Evolutionary conservation across 345 rosid species (phyloP).

Genomic region (Corymbia maculata): DNA sequence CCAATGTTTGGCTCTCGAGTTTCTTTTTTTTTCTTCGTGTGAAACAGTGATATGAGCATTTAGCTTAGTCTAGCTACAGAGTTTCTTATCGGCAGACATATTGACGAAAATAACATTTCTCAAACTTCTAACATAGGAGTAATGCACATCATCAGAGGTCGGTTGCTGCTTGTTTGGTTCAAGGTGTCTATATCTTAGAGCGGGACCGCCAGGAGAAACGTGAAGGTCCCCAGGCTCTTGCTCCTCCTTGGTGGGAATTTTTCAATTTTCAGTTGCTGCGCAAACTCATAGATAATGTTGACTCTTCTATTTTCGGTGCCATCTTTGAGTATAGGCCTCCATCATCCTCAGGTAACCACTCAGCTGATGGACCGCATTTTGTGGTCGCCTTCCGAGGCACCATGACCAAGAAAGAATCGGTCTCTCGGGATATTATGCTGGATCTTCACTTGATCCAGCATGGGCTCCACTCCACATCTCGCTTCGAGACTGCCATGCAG

Average conservation of each 20-base stretch:
- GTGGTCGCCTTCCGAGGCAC: constrained; percentile 85
- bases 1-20: not conserved
- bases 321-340: constrained; percentile 58
- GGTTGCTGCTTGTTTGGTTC: constrained; percentile 72
- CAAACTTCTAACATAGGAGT: constrained; percentile 29
- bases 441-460: constrained; percentile 53
- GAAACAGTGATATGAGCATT: not conserved
- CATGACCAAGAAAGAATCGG: constrained; percentile 51
- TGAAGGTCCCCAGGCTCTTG: constrained; percentile 46
- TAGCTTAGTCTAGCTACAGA: not conserved
- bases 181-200: constrained; percentile 71
- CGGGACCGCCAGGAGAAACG: constrained; percentile 84
- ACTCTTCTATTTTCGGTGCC: constrained; percentile 74
- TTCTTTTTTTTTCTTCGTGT: not conserved
- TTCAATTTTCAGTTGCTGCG: constrained; percentile 50
- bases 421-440: constrained; percentile 57
- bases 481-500: constrained; percentile 73
- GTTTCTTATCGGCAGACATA: not conserved
- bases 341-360: constrained; percentile 5
- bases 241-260: constrained; percentile 84
- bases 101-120: not conserved
- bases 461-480: constrained; percentile 60
- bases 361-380: constrained; percentile 34
- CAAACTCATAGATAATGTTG: constrained; percentile 59
- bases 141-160: constrained; percentile 59